Evolutionary conservation across 495 filamentous ascomycete species (phyloP).

Genomic region (Lasiosphaeriaceae sp.): DNA sequence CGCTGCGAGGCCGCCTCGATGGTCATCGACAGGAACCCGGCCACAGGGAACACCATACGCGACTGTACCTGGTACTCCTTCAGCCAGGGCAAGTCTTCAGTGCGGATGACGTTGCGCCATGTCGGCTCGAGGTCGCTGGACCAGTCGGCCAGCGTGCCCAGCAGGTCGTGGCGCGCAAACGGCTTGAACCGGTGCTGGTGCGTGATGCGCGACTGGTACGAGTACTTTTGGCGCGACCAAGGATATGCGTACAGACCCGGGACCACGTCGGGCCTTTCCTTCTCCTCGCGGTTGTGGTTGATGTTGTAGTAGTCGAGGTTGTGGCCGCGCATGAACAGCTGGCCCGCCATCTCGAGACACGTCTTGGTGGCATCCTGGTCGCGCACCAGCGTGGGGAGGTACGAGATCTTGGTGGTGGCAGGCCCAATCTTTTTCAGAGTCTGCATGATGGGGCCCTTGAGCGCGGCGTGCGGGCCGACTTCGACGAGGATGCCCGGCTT

Average conservation of each 20-base stretch:
- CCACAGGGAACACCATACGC: constrained; percentile 42
- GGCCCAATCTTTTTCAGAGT: constrained; percentile 44
- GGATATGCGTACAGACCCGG: constrained; percentile 47
- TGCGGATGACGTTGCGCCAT: constrained; percentile 47
- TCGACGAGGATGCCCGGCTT: constrained; percentile 51
- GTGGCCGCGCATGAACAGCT: constrained; percentile 39
- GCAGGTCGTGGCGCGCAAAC: constrained; percentile 43
- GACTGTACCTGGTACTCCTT: constrained; percentile 41
- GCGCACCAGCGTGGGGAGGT: constrained; percentile 39
- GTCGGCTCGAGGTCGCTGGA: constrained; percentile 40
- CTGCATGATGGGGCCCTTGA: constrained; percentile 58
- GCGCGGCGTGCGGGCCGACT: constrained; percentile 61
- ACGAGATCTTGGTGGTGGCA: constrained; percentile 36
- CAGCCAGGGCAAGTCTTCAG: constrained; percentile 47
- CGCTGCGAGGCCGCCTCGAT: constrained; percentile 35
- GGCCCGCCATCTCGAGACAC: constrained; percentile 35
- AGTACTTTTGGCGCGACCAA: constrained; percentile 46
- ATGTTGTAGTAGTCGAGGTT: constrained; percentile 34
- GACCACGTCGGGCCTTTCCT: constrained; percentile 37
- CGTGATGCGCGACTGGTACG: constrained; percentile 46
- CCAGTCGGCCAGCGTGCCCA: constrained; percentile 41
- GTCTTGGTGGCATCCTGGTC: constrained; percentile 38
- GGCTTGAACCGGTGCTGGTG: constrained; percentile 45
- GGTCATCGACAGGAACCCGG: constrained; percentile 47
- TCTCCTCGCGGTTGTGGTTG: constrained; percentile 32